Evolutionary conservation across 1,139 yeast species (phyloP), one percentile per base, ranked within the genome.

Genomic region (Blastobotrys indianensis): DNA sequence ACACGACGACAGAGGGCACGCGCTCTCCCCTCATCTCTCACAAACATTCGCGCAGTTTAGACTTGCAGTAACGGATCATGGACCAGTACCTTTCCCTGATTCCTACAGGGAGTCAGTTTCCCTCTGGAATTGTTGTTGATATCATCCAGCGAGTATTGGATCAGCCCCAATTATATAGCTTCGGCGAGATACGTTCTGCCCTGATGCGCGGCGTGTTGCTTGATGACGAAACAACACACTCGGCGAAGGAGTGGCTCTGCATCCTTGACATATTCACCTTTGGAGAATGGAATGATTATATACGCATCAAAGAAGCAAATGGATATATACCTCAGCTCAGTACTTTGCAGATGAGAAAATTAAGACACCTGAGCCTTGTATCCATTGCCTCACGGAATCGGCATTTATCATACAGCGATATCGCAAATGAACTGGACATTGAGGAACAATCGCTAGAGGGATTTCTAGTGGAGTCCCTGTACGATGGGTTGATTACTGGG

Each of bases 401-500:
- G 20, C 41, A 43, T 12, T 41, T 55, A n/a, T 42, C 44, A 23
- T 55, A 52, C 41, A 17, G 20, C 29, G 48, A 42, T 8, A 47
- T 50, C 25, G 42, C 45, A 31, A 38, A 37, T 1, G 42, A 46
- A 15, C 42, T 55, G 17, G 56, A 53, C 12, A 43, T 51, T 13
- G 47, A 46, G 2, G 13, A 32, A 20, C 13, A 29, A 8, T 46
- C 42, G 17, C 51, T 61, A 7, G 65, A 60, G 47, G 48, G 48
- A 25, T 47, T 54, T 20, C 51, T 61, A 10, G 48, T 62, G 29
- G 54, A 54, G 10, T 54, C 60, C 11, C 51, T 61, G 4, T 55
- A 55, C 35, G 50, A 47, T 25, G 63, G 61, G 5, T 50, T 50
- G 25, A 44, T 61, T 13, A 41, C 38, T 2, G 66, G 61, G 12